phyloP scores from a whole-genome alignment of 495 filamentous ascomycete genomes.

The Penicillium tannophilum region DNA sequence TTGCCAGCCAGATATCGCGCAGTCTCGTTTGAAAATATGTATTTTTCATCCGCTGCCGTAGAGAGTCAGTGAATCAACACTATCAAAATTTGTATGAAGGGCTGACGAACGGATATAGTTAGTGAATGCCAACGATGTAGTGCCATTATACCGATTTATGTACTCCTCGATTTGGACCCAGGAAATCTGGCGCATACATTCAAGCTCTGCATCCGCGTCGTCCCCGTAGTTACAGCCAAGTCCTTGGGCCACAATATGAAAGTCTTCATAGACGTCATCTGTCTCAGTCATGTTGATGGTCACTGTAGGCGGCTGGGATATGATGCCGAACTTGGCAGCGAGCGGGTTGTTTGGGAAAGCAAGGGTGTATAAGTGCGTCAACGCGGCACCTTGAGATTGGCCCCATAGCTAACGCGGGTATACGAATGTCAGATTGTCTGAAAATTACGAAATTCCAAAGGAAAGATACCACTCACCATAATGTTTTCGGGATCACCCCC shows the following conservation, averaged over 20 bases:
- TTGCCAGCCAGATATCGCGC: conserved; percentile 18
- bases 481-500: conserved; percentile 58
- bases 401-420: conserved; percentile 39
- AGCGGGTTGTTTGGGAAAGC: conserved; percentile 24
- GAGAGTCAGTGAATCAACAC: not conserved
- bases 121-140: conserved; percentile 15
- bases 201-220: conserved; percentile 33
- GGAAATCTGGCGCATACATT: conserved; percentile 50
- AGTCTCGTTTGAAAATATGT: conserved; percentile 45
- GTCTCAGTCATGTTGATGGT: conserved; percentile 7
- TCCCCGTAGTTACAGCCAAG: conserved; percentile 45
- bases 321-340: conserved; percentile 18
- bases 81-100: not conserved
- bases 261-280: conserved; percentile 33
- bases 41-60: conserved; percentile 19
- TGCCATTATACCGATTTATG: conserved; percentile 31
- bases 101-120: conserved; percentile 16
- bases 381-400: conserved; percentile 33
- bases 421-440: conserved; percentile 27
- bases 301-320: conserved; percentile 15
- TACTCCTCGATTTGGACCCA: conserved; percentile 38
- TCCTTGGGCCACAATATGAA: conserved; percentile 44
- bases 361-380: conserved; percentile 24
- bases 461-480: conserved; percentile 20
- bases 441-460: not conserved